phyloP scores from a whole-genome alignment of 306 rosid species.

The Vigna trinervia region DNA sequence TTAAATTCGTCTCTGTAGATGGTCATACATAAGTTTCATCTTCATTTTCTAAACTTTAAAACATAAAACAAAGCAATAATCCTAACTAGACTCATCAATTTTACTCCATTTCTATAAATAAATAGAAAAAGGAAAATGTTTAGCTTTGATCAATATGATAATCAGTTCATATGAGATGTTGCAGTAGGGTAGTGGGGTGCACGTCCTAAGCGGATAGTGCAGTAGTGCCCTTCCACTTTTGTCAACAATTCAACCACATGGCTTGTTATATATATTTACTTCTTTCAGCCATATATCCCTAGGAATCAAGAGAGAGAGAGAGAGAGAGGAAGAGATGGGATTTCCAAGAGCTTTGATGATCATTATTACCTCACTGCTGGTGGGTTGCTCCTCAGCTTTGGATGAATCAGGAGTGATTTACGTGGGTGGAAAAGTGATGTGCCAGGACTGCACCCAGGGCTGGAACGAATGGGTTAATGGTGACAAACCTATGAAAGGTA shows the following conservation, averaged over 20 bases:
- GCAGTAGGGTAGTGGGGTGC: constrained; percentile 38
- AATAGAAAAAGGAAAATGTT: too few species aligned
- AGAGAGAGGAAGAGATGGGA: constrained; percentile 39
- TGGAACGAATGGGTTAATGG: constrained; percentile 77
- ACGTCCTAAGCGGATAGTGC: constrained; percentile 37
- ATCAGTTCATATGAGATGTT: not conserved
- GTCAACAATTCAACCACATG: constrained; percentile 1
- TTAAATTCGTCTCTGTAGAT: too few species aligned
- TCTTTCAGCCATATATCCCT: constrained; percentile 21
- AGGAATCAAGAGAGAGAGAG: not conserved
- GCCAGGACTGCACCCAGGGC: constrained; percentile 85
- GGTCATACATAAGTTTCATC: too few species aligned
- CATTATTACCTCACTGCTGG: constrained; percentile 48
- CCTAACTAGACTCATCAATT: too few species aligned
- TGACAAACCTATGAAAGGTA: constrained; percentile 73
- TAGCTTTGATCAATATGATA: too few species aligned
- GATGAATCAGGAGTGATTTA: constrained; percentile 46
- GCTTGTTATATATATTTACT: constrained; percentile 32
- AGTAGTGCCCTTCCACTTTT: constrained; percentile 48
- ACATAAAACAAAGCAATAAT: too few species aligned
- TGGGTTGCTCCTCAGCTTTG: constrained; percentile 47
- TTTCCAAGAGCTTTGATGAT: constrained; percentile 36
- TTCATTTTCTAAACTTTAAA: too few species aligned
- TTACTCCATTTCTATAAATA: too few species aligned
- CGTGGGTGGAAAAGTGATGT: constrained; percentile 74